Conservation (phyloP, 257 asterid species). For the Nicotiana obtusifolia region DNA sequence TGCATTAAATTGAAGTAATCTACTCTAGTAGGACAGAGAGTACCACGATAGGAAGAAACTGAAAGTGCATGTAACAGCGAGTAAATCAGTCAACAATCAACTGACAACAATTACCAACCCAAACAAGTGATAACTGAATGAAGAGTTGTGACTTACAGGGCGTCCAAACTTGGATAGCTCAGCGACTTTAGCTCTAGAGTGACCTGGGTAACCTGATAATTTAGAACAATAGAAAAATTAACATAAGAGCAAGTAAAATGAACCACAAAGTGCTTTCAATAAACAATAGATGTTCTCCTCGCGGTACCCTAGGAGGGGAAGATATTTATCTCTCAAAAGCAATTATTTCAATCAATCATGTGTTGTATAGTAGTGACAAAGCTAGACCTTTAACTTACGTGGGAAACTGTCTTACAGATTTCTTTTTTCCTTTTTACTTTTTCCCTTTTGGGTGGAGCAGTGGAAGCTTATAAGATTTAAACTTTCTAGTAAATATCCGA, state of each 20-base stretch:
- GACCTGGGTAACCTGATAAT: constrained; percentile 63
- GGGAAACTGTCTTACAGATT: neutral
- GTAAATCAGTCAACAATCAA: neutral
- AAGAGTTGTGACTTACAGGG: constrained; percentile 45
- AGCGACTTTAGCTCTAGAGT: constrained; percentile 51
- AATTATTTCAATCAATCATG: neutral
- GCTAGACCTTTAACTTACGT: neutral
- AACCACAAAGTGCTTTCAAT: neutral
- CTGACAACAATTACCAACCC: neutral
- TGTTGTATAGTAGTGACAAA: neutral
- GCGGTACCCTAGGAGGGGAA: neutral
- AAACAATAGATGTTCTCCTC: constrained; percentile 1
- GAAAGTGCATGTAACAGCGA: neutral
- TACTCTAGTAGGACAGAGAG: neutral
- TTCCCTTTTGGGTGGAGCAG: neutral
- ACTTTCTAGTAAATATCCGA: neutral
- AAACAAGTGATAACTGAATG: constrained; percentile 10
- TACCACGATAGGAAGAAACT: neutral
- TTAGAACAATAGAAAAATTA: neutral
- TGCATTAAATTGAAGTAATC: neutral
- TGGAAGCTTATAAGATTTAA: neutral
- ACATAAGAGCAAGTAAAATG: neutral
- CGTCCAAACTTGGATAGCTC: constrained; percentile 86
- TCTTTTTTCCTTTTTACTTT: neutral
- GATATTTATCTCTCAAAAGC: neutral